A percentile compares a stretch with the other conserved stretches of the same genome.
Evolutionary conservation across 306 rosid species (phyloP).

Genomic region (Vigna mungo): DNA sequence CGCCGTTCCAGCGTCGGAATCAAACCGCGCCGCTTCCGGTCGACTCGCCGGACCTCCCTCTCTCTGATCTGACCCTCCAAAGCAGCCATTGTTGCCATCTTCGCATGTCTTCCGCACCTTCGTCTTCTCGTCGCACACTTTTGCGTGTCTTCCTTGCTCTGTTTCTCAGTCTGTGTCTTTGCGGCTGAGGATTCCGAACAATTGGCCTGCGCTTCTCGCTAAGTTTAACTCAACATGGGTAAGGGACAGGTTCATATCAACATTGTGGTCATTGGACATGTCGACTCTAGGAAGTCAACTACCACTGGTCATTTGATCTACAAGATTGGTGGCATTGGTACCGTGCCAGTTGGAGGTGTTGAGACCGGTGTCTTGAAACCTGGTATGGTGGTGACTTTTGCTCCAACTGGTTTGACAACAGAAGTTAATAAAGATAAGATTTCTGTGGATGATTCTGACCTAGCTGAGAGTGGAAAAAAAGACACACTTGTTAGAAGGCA

Average conservation of each 20-base stretch:
- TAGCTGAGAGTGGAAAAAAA: too few species aligned
- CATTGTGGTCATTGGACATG: conserved; percentile 63
- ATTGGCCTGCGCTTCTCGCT: conserved; percentile 7
- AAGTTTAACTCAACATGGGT: conserved; percentile 45
- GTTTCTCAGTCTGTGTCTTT: conserved; percentile 7
- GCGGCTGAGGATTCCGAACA: conserved; percentile 44
- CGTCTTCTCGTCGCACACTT: too few species aligned
- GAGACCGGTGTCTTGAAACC: conserved; percentile 52
- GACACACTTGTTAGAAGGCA: too few species aligned
- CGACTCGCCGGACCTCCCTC: too few species aligned
- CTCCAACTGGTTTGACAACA: conserved; percentile 52
- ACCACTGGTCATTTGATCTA: conserved; percentile 60
- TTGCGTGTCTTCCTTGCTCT: background rate
- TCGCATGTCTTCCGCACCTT: too few species aligned
- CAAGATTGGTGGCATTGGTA: conserved; percentile 60
- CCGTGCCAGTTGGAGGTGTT: conserved; percentile 55
- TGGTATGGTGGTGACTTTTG: conserved; percentile 51
- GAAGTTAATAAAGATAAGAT: too few species aligned
- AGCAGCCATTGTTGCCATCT: too few species aligned
- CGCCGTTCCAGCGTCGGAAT: too few species aligned
- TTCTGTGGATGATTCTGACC: too few species aligned
- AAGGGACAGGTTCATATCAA: conserved; percentile 53
- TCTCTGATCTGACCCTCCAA: too few species aligned
- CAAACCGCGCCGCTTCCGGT: too few species aligned
- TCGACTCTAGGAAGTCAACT: conserved; percentile 56